These are phyloP conservation scores for Saccharomyces hybrid DNA, from an alignment of 1,139 yeast species.

Conservation along the genomic window DNA sequence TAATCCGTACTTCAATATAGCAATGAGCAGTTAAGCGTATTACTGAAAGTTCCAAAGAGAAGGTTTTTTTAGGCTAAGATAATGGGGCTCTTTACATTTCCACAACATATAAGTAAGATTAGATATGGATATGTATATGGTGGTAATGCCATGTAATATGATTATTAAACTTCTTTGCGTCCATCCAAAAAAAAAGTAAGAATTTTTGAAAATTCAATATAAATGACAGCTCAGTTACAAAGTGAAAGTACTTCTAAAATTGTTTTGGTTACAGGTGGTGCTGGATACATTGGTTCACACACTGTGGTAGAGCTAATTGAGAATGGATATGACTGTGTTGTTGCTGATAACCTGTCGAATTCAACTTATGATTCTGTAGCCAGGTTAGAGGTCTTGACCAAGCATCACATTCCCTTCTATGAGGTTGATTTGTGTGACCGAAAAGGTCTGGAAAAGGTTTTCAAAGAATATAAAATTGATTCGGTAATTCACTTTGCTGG, in stretches of 20 bases:
- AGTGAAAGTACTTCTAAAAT: constrained; percentile 11
- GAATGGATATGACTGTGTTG: constrained; percentile 60
- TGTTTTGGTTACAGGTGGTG: constrained; percentile 78
- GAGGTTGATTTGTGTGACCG: constrained; percentile 53
- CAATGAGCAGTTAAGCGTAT: background rate
- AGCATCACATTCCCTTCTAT: constrained; percentile 47
- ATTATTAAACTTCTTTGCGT: background rate
- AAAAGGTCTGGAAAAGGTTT: constrained; percentile 42
- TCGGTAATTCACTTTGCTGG: constrained; percentile 84
- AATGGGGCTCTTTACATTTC: background rate
- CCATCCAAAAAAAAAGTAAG: background rate
- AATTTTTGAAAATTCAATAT: background rate
- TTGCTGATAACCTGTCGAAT: constrained; percentile 63
- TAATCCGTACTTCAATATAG: background rate
- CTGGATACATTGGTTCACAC: constrained; percentile 84
- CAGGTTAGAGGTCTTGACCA: constrained; percentile 52
- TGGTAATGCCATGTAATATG: background rate
- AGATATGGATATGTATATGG: background rate
- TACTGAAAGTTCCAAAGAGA: background rate
- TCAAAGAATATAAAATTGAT: constrained; percentile 43
- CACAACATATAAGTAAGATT: background rate
- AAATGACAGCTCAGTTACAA: constrained; percentile 2
- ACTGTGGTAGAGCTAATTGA: constrained; percentile 61
- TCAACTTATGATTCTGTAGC: constrained; percentile 64
- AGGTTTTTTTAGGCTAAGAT: background rate